phyloP scores from a whole-genome alignment of 164 flowering plant species.

The Aristolochia californica region DNA sequence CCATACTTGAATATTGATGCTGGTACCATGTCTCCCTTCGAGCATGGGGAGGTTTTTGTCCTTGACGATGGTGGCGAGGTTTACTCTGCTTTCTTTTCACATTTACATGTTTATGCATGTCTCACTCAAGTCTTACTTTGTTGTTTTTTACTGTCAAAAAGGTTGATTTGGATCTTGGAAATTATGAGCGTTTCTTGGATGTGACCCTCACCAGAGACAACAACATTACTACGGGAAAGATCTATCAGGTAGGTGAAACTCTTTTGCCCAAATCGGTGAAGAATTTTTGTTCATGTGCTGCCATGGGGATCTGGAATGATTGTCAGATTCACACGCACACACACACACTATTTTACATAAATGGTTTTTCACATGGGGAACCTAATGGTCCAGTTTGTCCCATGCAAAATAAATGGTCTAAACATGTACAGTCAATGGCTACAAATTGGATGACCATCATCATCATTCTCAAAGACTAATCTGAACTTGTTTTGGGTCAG shows the following conservation, averaged over 20 bases:
- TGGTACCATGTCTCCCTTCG: slow-evolving; percentile 99
- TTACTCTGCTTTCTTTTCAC: slow-evolving; percentile 3
- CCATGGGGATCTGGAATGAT: too few relatives aligned
- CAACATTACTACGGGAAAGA: slow-evolving; percentile 96
- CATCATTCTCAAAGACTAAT: too few relatives aligned
- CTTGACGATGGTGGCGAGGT: slow-evolving; percentile 99
- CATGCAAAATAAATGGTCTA: too few relatives aligned
- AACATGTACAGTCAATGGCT: too few relatives aligned
- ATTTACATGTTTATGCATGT: background rate
- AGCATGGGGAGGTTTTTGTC: slow-evolving; percentile 96
- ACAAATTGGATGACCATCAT: too few relatives aligned
- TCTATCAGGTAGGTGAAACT: slow-evolving; percentile 61
- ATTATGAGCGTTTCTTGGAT: slow-evolving; percentile 91
- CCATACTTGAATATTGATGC: slow-evolving; percentile 97
- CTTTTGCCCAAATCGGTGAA: background rate
- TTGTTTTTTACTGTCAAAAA: slow-evolving; percentile 12
- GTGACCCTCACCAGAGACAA: slow-evolving; percentile 88
- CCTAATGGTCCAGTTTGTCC: too few relatives aligned
- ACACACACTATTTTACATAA: too few relatives aligned
- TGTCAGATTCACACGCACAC: too few relatives aligned
- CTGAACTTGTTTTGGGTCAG: too few relatives aligned
- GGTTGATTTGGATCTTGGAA: slow-evolving; percentile 97
- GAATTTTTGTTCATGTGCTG: too few relatives aligned
- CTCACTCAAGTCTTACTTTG: background rate
- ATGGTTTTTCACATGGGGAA: too few relatives aligned